A percentile compares a stretch with the other conserved stretches of the same genome.
phyloP scores from a whole-genome alignment of 768 basidiomycete species.

The Paxillus involutus region DNA sequence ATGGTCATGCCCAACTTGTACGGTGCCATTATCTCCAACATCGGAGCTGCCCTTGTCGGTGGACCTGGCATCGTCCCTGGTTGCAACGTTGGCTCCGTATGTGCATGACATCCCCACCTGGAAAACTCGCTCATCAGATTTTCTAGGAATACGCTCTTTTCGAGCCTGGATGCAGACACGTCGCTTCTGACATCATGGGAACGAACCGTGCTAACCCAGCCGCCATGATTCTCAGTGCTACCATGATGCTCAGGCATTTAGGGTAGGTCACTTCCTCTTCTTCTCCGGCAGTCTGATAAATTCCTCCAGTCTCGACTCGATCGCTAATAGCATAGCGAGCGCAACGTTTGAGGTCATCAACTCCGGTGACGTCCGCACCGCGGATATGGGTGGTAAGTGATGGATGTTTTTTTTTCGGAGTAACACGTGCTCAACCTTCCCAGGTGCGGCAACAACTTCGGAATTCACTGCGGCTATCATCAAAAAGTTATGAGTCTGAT shows the following conservation, averaged over 20 bases:
- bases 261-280: constrained; percentile 49
- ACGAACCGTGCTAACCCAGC: constrained; percentile 96
- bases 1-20: constrained; percentile 99
- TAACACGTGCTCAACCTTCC: constrained; percentile 7
- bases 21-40: constrained; percentile 97
- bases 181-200: constrained; percentile 94
- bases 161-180: constrained; percentile 97
- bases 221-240: constrained; percentile 95
- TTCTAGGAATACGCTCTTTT: constrained; percentile 92
- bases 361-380: constrained; percentile 83
- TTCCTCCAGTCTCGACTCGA: constrained; percentile 69
- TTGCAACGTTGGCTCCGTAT: constrained; percentile 92
- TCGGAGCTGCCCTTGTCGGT: constrained; percentile 97
- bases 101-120: constrained; percentile 18
- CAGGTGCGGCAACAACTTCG: constrained; percentile 86
- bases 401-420: not conserved
- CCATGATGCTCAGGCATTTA: constrained; percentile 96
- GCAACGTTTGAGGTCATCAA: constrained; percentile 94
- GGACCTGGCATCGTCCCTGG: constrained; percentile 98
- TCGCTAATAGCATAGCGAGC: constrained; percentile 91
- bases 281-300: constrained; percentile 19
- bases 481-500: constrained; percentile 56
- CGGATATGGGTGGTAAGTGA: constrained; percentile 89
- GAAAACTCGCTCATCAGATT: not conserved
- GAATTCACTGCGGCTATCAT: constrained; percentile 95